phyloP scores from a whole-genome alignment of 768 basidiomycete genomes.

The Podaxis sp. region DNA sequence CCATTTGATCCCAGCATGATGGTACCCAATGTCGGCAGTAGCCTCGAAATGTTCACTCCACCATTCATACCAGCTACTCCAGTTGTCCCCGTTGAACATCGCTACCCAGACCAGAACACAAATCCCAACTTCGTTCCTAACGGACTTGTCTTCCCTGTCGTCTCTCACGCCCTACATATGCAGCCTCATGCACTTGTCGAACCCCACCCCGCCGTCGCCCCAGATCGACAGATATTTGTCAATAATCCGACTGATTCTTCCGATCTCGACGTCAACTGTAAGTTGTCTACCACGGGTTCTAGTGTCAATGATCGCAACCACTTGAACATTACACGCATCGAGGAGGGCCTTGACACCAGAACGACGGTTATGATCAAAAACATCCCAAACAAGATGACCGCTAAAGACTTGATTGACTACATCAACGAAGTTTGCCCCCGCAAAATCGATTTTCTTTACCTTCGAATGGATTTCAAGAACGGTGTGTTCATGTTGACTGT shows the following conservation, averaged over 20 bases:
- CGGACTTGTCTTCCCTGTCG: not conserved
- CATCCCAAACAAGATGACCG: conserved; percentile 90
- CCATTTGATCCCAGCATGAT: conserved; percentile 8
- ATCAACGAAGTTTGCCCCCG: conserved; percentile 74
- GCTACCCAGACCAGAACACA: not conserved
- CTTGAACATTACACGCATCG: conserved; percentile 70
- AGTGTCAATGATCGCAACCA: conserved; percentile 37
- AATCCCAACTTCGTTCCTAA: conserved; percentile 4
- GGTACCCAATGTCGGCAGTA: not conserved
- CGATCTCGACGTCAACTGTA: not conserved
- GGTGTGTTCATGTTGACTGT: conserved; percentile 41
- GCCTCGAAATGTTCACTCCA: conserved; percentile 12
- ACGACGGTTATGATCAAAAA: conserved; percentile 92
- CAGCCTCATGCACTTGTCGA: conserved; percentile 1
- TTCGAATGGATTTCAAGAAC: conserved; percentile 84
- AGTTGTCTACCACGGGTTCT: conserved; percentile 23
- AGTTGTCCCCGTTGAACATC: conserved; percentile 8
- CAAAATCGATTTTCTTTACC: conserved; percentile 82
- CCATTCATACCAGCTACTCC: conserved; percentile 9
- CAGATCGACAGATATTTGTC: conserved; percentile 6
- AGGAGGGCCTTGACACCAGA: conserved; percentile 74
- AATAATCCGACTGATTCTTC: conserved; percentile 3
- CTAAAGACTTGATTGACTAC: conserved; percentile 66
- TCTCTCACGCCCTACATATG: conserved; percentile 3
- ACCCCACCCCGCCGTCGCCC: not conserved